Conservation (phyloP, 768 basidiomycete genomes). For the Mycena haematopus region DNA sequence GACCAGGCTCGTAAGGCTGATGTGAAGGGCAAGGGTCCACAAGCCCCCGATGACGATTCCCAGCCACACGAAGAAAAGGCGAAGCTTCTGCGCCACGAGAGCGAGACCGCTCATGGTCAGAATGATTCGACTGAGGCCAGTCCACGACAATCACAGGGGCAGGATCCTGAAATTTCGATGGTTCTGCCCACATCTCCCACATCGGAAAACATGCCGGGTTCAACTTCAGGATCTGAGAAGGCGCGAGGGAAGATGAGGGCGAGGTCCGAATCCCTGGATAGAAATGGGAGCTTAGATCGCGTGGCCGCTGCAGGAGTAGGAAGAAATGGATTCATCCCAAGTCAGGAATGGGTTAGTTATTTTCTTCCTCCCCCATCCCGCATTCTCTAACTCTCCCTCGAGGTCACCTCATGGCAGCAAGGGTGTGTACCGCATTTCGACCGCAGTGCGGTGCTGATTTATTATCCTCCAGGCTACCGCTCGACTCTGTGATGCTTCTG, state of each 20-base stretch:
- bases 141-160: conserved; percentile 31
- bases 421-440: conserved; percentile 59
- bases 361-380: neutral
- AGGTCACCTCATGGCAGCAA: conserved; percentile 96
- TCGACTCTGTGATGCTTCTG: conserved; percentile 87
- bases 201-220: conserved; percentile 42
- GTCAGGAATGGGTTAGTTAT: conserved; percentile 91
- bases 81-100: conserved; percentile 64
- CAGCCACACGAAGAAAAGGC: conserved; percentile 69
- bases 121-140: conserved; percentile 31
- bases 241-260: conserved; percentile 91
- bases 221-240: conserved; percentile 73
- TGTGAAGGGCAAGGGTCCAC: conserved; percentile 47
- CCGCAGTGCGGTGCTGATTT: conserved; percentile 15
- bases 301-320: conserved; percentile 76
- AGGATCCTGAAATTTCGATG: conserved; percentile 43
- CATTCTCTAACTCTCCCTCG: neutral
- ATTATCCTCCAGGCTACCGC: conserved; percentile 66
- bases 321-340: conserved; percentile 91
- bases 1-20: conserved; percentile 58
- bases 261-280: conserved; percentile 61
- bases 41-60: conserved; percentile 41
- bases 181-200: conserved; percentile 52
- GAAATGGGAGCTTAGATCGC: conserved; percentile 63
- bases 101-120: conserved; percentile 34